These are phyloP conservation scores for Termitomyces titanicus DNA, from an alignment of 768 basidiomycete genomes.

Conservation along the genomic window DNA sequence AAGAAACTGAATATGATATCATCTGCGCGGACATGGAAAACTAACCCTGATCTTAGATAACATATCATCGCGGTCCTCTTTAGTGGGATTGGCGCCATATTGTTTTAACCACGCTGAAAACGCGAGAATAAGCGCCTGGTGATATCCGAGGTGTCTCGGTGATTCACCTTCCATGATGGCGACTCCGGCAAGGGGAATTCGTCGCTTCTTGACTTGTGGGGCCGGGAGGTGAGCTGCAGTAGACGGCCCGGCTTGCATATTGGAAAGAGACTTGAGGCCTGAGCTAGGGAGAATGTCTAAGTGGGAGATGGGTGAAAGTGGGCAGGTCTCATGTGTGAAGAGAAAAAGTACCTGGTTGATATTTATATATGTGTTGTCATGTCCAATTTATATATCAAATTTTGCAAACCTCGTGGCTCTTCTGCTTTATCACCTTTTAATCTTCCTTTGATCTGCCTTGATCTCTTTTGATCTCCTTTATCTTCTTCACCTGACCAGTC, in stretches of 20 bases:
- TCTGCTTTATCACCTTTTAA: not conserved
- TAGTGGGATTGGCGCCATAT: constrained; percentile 5
- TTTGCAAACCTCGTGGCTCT: not conserved
- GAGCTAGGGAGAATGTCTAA: not conserved
- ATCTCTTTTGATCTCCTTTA: too few relatives aligned
- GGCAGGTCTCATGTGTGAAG: not conserved
- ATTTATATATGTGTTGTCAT: constrained; percentile 1
- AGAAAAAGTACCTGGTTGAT: not conserved
- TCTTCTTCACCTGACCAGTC: not conserved
- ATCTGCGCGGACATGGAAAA: not conserved
- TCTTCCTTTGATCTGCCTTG: constrained; percentile 1
- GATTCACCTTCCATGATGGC: constrained; percentile 20
- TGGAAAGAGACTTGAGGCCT: not conserved
- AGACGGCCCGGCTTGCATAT: constrained; percentile 13
- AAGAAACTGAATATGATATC: not conserved
- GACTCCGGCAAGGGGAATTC: constrained; percentile 11
- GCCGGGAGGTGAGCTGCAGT: not conserved
- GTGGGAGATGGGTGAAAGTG: not conserved
- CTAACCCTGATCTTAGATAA: constrained; percentile 12
- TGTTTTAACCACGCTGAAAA: constrained; percentile 8
- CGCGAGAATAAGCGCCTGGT: not conserved
- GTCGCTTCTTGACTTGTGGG: constrained; percentile 1
- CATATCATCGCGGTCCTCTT: constrained; percentile 10
- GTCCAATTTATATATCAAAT: not conserved
- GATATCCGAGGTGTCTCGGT: constrained; percentile 3